phyloP scores from a whole-genome alignment of 768 basidiomycete genomes.

The Auriculariales sp. region DNA sequence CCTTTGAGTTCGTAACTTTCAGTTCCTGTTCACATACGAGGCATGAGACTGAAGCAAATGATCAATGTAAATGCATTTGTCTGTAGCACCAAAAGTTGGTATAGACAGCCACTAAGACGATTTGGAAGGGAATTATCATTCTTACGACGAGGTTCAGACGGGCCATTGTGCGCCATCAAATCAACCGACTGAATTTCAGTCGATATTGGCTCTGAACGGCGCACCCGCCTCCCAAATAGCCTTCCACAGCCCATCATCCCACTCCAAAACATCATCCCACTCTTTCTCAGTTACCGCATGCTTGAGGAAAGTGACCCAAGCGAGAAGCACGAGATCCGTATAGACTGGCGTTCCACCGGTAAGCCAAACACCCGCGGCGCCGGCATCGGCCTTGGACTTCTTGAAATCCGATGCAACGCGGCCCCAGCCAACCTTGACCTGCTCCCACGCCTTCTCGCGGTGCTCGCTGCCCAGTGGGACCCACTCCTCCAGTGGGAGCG shows the following conservation, averaged over 20 bases:
- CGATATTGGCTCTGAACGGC: too few relatives aligned
- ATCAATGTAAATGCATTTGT: too few relatives aligned
- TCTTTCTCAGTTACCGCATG: not conserved
- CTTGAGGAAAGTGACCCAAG: not conserved
- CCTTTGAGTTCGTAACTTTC: too few relatives aligned
- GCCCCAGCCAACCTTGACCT: conserved; percentile 2
- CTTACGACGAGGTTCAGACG: too few relatives aligned
- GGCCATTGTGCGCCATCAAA: too few relatives aligned
- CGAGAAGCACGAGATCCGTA: not conserved
- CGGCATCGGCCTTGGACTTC: too few relatives aligned
- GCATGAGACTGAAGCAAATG: too few relatives aligned
- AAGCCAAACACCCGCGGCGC: not conserved
- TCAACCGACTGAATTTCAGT: too few relatives aligned
- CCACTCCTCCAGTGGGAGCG: conserved; percentile 20
- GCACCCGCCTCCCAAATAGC: not conserved
- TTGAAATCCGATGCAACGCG: not conserved
- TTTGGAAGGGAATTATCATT: too few relatives aligned
- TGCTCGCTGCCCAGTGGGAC: conserved; percentile 16
- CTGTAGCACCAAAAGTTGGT: too few relatives aligned
- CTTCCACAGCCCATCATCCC: not conserved
- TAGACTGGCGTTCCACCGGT: not conserved
- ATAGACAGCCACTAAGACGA: too few relatives aligned
- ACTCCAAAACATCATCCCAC: not conserved
- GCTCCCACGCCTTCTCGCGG: conserved; percentile 22
- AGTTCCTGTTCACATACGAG: too few relatives aligned